Evolutionary conservation across 306 rosid species (phyloP).

Genomic region (Albizia julibrissin): DNA sequence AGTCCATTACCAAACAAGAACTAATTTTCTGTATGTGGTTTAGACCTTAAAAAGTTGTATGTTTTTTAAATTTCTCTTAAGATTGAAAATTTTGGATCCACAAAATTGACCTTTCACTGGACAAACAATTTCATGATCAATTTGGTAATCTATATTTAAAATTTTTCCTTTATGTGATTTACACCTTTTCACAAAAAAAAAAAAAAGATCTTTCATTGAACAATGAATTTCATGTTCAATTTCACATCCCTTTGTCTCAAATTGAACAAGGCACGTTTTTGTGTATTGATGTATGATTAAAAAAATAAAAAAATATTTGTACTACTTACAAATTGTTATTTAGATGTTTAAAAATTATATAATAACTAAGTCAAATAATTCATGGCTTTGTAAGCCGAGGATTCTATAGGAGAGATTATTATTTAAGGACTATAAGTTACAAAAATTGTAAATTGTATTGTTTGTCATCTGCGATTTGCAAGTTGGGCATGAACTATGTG

Average conservation of each 20-base stretch:
- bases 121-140: neutral
- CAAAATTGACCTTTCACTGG: neutral
- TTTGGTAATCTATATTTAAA: neutral
- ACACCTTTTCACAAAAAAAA: neutral
- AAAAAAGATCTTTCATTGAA: too few relatives aligned
- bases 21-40: neutral
- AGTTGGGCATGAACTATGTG: too few relatives aligned
- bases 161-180: neutral
- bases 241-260: neutral
- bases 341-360: too few relatives aligned
- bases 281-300: neutral
- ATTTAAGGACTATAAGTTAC: too few relatives aligned
- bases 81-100: neutral
- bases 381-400: neutral
- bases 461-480: too few relatives aligned
- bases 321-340: neutral
- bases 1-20: neutral
- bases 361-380: neutral
- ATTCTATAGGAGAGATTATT: neutral
- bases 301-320: neutral
- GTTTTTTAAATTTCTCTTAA: neutral
- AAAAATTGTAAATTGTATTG: neutral
- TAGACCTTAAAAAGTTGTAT: neutral
- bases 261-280: neutral
- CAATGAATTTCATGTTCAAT: neutral